phyloP scores from a whole-genome alignment of 371 early-diverging fungal species.

The Mortierella sp. region DNA sequence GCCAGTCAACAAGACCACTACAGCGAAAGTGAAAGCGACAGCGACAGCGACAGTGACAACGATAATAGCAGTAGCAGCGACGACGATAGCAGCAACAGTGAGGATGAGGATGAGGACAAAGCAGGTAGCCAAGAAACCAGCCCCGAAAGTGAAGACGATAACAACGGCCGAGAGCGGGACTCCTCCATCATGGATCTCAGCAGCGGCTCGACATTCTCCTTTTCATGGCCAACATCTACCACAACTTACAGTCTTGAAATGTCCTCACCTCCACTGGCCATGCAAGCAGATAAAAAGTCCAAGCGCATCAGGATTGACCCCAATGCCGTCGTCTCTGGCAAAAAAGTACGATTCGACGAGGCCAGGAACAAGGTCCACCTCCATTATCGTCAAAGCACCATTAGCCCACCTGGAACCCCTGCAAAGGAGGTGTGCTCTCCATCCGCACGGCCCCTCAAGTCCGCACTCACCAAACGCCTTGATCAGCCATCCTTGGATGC shows the following conservation, averaged over 20 bases:
- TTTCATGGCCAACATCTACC: not conserved
- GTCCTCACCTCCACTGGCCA: constrained; percentile 16
- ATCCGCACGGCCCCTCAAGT: constrained; percentile 11
- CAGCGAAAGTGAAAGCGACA: not conserved
- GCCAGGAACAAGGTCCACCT: constrained; percentile 23
- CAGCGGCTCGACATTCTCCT: not conserved
- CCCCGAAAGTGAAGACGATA: constrained; percentile 1
- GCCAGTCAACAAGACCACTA: not conserved
- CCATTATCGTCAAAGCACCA: constrained; percentile 12
- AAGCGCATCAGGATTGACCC: constrained; percentile 35
- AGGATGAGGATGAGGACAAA: constrained; percentile 3
- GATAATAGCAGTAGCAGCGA: not conserved
- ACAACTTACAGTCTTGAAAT: not conserved
- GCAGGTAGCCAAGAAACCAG: too few species aligned
- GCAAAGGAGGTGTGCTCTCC: not conserved
- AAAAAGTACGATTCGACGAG: constrained; percentile 39
- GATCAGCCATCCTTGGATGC: too few species aligned
- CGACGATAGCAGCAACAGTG: not conserved
- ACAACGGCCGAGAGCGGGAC: constrained; percentile 12
- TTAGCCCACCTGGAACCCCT: constrained; percentile 16
- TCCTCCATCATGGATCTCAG: constrained; percentile 5
- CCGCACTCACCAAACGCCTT: constrained; percentile 8
- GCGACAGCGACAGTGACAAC: not conserved
- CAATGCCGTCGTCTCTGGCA: not conserved
- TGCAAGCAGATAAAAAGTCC: constrained; percentile 25